Conservation (phyloP, 805 yeast genomes). For the Torulaspora franciscae region DNA sequence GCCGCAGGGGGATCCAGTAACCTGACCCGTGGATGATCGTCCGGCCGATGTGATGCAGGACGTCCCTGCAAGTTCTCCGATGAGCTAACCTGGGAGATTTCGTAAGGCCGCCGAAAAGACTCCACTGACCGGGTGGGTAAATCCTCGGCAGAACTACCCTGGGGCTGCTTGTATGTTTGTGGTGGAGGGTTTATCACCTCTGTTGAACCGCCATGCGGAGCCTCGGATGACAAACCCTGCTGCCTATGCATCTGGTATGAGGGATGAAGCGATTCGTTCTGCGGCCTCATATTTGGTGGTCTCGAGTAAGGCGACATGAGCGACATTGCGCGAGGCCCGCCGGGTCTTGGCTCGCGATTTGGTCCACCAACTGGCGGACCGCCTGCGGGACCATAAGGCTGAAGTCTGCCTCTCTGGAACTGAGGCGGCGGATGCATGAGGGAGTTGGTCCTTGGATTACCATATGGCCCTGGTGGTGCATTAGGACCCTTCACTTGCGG, state of each 20-base stretch:
- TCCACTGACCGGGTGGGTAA: background rate
- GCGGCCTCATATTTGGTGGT: slow-evolving; percentile 15
- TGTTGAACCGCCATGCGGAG: background rate
- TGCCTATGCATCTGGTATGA: background rate
- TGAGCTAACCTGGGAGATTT: background rate
- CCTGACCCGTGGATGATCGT: background rate
- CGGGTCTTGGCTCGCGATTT: background rate
- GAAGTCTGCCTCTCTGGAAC: slow-evolving; percentile 4
- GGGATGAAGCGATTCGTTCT: slow-evolving; percentile 5
- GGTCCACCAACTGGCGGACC: background rate
- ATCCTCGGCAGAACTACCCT: background rate
- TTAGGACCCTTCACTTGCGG: slow-evolving; percentile 4
- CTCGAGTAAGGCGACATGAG: slow-evolving; percentile 15
- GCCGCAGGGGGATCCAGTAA: background rate
- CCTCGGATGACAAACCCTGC: background rate
- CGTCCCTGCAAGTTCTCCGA: background rate
- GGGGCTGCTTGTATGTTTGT: slow-evolving; percentile 1
- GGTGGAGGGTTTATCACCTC: too few relatives aligned
- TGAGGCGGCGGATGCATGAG: slow-evolving; percentile 14
- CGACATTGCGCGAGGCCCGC: slow-evolving; percentile 33
- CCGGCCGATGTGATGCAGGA: background rate
- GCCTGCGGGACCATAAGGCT: background rate
- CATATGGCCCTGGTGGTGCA: slow-evolving; percentile 3
- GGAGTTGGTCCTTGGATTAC: slow-evolving; percentile 8
- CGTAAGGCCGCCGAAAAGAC: background rate